Base-by-base conservation (phyloP, 2,329 filamentous ascomycete genomes). In the Byssochlamys sp. region DNA sequence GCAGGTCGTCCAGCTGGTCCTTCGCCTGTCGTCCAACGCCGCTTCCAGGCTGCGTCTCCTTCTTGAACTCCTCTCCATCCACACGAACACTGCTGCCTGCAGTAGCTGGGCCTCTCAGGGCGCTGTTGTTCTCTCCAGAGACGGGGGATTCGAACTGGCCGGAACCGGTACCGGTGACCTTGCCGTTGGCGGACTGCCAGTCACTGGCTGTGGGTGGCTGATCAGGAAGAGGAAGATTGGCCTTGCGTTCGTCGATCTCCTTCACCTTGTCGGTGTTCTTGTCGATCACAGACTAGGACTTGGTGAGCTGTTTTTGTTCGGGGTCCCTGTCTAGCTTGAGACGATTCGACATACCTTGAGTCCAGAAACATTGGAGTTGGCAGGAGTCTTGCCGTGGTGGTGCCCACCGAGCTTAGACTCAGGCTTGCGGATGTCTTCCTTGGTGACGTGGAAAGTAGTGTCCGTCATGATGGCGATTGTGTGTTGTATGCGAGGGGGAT, bases 161-260 rank as follows among this genome's bases (percentile, higher is more conserved):
- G 35, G 84, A 83, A 61, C 87, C 87, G 53, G 89, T 84, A 68
- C 89, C 87, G 68, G 89, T 84, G 57, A 77, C 89, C 61, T 82
- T 76, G 31, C 80, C 80, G 66, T 92, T 88, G 54, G 81, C 78
- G 0, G 86, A 89, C 71, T 91, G 85, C 81, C 85, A 91, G 78
- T 94, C 89, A 4, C 87, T 88, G n/a, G 84, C 76, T n/a, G 75
- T 77, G 1, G 88, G 88, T 25, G 89, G 89, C 63, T 91, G 80
- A 1, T 92, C 88, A 19, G 89, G 90, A 54, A 91, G 83, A 55
- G 88, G 88, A 31, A 95, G 84, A 74, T 90, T 90, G 71, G 84
- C 75, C 75, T 86, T 80, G 67, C 80, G 80, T 72, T 88, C 75
- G 55, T 85, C 82, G 69, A 91, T 87, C 72, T 87, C 77, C 57